phyloP scores from a whole-genome alignment of 148 eudicot species.

The Rhododendron simsii region DNA sequence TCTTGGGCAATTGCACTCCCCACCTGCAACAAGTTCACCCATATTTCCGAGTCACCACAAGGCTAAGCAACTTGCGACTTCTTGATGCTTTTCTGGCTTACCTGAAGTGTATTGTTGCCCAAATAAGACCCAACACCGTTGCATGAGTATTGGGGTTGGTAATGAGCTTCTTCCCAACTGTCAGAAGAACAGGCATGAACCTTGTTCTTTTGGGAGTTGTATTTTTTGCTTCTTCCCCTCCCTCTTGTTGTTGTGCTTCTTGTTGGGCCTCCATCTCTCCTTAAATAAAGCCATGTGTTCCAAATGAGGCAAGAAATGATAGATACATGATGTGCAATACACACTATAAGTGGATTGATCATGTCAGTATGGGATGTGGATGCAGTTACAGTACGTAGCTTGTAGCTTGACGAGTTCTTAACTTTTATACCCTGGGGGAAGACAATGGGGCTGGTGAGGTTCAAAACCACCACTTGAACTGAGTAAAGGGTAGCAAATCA shows the following conservation, averaged over 20 bases:
- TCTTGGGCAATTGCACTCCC: slow-evolving; percentile 35
- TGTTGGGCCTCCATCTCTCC: slow-evolving; percentile 24
- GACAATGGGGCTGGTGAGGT: not conserved
- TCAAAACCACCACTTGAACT: not conserved
- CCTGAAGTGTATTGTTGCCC: slow-evolving; percentile 52
- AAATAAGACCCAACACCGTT: slow-evolving; percentile 31
- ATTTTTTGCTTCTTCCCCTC: slow-evolving; percentile 5
- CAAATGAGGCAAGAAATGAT: not conserved
- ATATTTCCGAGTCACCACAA: not conserved
- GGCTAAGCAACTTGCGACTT: slow-evolving; percentile 5
- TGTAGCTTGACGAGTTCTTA: not conserved
- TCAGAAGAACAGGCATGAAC: slow-evolving; percentile 15
- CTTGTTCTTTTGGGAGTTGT: slow-evolving; percentile 17
- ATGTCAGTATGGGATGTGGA: too few relatives aligned
- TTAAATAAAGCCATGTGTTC: not conserved
- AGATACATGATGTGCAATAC: not conserved
- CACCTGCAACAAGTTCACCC: slow-evolving; percentile 29
- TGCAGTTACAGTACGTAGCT: not conserved
- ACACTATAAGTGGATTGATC: not conserved
- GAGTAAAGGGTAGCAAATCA: not conserved
- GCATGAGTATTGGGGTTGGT: slow-evolving; percentile 47
- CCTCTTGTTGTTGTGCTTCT: slow-evolving; percentile 19
- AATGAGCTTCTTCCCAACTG: slow-evolving; percentile 40
- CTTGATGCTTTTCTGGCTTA: slow-evolving; percentile 15
- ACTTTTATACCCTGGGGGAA: not conserved